Base-by-base conservation (phyloP, 169 alveolate species). In the Cryptosporidium bovis region DNA sequence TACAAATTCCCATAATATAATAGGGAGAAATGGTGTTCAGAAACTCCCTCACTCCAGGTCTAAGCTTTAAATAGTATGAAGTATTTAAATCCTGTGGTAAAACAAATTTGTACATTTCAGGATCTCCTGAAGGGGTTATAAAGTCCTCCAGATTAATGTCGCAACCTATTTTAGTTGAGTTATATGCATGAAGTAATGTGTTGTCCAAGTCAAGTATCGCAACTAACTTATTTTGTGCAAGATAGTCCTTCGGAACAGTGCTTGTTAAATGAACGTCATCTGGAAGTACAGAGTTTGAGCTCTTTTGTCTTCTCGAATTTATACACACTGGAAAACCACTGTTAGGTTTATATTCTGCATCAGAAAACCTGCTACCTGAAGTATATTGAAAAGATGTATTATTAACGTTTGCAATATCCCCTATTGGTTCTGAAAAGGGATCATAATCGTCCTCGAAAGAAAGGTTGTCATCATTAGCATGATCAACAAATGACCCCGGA, bases 21-120 rank as follows among this genome's bases (percentile, higher is more conserved):
- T 93, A 95, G 51, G 95, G 94, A 27, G 96, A 91, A 33, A 95
- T 90, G 4, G 93, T 92, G 53, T 91, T 94, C 66, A 95, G 83
- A 69, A 95, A 95, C 20, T 93, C 96, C 51, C 97, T 90, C 64
- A 95, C 93, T 68, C 95, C 93, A 16, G 98, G 98, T 67, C 98
- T 82, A 62, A 95, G 92, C 90, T 95, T 95, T 93, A 95, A 71
- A 90, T 94, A 95, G 82, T 95, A 95, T 48, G 90, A 85, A 64
- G 93, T 90, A 82, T 94, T 93, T 56, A 95, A 93, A 83, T 90
- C 92, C 84, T 91, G 91, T 46, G 98, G 97, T 71, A 95, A 84
- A 82, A 93, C 94, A 83, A 95, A 95, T 90, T 90, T 94, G 90
- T 91, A 95, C 82, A 95, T 92, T 56, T 95, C 98, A 31, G 97